These are phyloP conservation scores for Phytopythium vexans DNA, from an alignment of 352 stramenopile species.

Conservation along the genomic window DNA sequence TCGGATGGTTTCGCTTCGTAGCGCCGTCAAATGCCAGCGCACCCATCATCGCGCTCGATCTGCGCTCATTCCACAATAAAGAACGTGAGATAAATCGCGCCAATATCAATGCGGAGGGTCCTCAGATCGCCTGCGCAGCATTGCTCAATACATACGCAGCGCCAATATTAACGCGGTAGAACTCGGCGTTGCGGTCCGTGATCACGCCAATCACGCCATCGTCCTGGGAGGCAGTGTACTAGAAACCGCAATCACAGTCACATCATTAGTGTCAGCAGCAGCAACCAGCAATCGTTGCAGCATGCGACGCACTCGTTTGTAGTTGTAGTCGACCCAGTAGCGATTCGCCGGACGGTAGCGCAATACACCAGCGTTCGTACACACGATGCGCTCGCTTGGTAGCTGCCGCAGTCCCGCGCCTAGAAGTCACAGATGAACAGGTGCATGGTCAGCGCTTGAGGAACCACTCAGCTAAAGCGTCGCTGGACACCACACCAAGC, in stretches of 20 bases:
- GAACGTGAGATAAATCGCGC: too few species aligned
- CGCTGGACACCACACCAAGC: conserved; percentile 35
- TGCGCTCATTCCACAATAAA: conserved; percentile 15
- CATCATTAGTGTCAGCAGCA: conserved; percentile 1
- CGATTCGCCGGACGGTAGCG: conserved; percentile 84
- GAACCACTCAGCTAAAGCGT: neutral
- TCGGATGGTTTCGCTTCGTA: conserved; percentile 97
- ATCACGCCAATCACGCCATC: conserved; percentile 95
- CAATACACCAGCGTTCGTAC: conserved; percentile 81
- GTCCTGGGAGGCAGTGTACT: conserved; percentile 77
- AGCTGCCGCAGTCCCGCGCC: conserved; percentile 63
- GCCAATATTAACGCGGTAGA: conserved; percentile 95
- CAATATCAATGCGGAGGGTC: neutral
- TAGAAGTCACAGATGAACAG: conserved; percentile 13
- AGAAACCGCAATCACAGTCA: conserved; percentile 3
- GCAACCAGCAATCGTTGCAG: neutral
- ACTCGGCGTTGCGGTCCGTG: conserved; percentile 91
- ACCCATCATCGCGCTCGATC: conserved; percentile 62
- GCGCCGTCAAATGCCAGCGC: conserved; percentile 95
- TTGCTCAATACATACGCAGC: conserved; percentile 62
- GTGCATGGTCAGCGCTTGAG: conserved; percentile 1
- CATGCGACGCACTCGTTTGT: conserved; percentile 65
- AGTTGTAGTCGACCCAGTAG: conserved; percentile 89
- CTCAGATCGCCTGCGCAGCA: neutral
- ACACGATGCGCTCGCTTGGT: conserved; percentile 53